Evolutionary conservation across 371 early-diverging fungal species (phyloP), one percentile per base, ranked within the genome.

Genomic region (Batkoa obscura): DNA sequence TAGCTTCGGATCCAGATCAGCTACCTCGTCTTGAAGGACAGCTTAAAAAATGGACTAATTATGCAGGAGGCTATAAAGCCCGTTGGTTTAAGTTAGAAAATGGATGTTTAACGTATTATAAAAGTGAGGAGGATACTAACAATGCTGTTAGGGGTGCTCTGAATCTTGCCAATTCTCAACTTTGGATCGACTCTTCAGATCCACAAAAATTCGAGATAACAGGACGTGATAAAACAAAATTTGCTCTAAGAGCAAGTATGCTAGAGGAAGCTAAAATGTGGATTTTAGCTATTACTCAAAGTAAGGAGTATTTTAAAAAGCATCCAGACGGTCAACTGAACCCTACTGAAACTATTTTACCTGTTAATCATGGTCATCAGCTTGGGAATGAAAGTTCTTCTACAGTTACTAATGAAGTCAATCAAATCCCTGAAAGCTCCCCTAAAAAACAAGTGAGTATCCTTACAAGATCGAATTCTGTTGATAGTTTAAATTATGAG

Each of bases 21-120:
- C 60, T 72, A 15, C 79, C 79, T 9, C 67, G 56, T 42, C 61
- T 80, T 10, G 65, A 67, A 54, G 83, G 83, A 13, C 68, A 62
- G 10, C 71, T 87, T 50, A 62, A 72, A 62, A 88, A 88, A 61
- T 88, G 87, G 87, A 83, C 83, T 47, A 88, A 88, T 69, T 85
- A 79, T 64, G 81, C 85, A 4, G 65, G 76, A 47, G 87, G 88
- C 15, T 88, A 82, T 73, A 83, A 84, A 59, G 60, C 68, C 34
- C 66, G 88, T 15, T 87, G 79, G 72, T 86, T 87, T 61, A 83
- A 81, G 6, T 72, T 88, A 3, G 86, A 84, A 35, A 13, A 38
- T 61, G 65, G 72, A 31, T 72, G 75, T 12, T 64, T 86, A 17
- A 83, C 85, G 1, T 88, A 88, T 62, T 88, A 78, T 67, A 80